Conservation (phyloP, 225 moss, liverwort and hornwort species). For the Takakia lepidozioides region DNA sequence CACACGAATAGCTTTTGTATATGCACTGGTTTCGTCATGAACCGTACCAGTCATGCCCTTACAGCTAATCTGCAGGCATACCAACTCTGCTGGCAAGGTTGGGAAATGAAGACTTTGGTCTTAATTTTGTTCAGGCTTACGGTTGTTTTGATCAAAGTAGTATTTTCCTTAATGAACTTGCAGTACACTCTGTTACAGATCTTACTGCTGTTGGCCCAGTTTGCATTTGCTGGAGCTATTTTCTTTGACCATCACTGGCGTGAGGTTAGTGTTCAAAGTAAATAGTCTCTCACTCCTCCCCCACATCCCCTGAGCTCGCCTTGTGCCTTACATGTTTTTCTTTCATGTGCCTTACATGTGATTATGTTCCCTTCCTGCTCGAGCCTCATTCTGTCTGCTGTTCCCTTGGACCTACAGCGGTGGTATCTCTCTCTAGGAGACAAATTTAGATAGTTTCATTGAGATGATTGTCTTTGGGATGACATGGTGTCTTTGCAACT, state of each 20-base stretch:
- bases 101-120: conserved; percentile 2
- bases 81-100: background rate
- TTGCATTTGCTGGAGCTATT: conserved; percentile 55
- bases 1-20: too few species aligned
- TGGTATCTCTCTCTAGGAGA: background rate
- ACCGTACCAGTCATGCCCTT: too few species aligned
- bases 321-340: too few species aligned
- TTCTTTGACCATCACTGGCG: conserved; percentile 87
- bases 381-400: background rate
- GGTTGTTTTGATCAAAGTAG: background rate
- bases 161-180: conserved; percentile 25
- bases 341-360: too few species aligned
- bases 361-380: too few species aligned
- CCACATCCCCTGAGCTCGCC: too few species aligned
- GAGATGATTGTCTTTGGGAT: background rate
- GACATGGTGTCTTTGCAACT: background rate
- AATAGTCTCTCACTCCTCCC: too few species aligned
- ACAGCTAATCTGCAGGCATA: too few species aligned
- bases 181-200: conserved; percentile 71
- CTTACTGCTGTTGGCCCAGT: conserved; percentile 64
- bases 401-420: background rate
- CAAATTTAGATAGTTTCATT: background rate
- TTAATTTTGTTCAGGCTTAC: background rate
- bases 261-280: conserved; percentile 51
- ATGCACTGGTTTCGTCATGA: too few species aligned